These are phyloP conservation scores for Candida alai DNA, from an alignment of 805 yeast genomes.

Conservation along the genomic window DNA sequence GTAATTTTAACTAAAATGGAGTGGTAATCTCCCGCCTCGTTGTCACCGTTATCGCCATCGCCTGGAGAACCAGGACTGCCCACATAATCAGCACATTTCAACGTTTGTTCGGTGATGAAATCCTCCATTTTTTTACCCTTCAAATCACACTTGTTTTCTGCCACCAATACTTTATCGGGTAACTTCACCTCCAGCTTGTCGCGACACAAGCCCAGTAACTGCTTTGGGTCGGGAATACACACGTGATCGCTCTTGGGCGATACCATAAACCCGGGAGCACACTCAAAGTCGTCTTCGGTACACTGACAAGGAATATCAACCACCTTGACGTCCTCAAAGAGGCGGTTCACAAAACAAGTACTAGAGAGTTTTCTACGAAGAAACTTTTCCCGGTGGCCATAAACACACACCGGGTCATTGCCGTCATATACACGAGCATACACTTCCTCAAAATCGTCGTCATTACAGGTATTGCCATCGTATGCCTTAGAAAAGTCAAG, in stretches of 20 bases:
- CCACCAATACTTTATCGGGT: slow-evolving; percentile 39
- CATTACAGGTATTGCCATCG: slow-evolving; percentile 40
- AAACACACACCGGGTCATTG: slow-evolving; percentile 49
- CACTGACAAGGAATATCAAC: slow-evolving; percentile 62
- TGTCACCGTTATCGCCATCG: slow-evolving; percentile 5
- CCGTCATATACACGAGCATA: slow-evolving; percentile 41
- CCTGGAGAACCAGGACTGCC: slow-evolving; percentile 8
- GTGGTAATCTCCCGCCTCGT: slow-evolving; percentile 11
- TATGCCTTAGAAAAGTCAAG: slow-evolving; percentile 60
- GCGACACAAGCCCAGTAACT: slow-evolving; percentile 23
- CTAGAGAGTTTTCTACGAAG: slow-evolving; percentile 62
- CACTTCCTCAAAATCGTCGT: slow-evolving; percentile 63
- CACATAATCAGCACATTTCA: slow-evolving; percentile 34
- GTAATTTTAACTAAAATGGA: slow-evolving; percentile 36
- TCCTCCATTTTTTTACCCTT: slow-evolving; percentile 20
- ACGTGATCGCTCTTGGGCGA: slow-evolving; percentile 26
- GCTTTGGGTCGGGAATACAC: slow-evolving; percentile 42
- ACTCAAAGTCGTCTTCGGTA: slow-evolving; percentile 64
- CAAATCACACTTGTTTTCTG: slow-evolving; percentile 43
- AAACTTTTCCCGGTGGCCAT: slow-evolving; percentile 65
- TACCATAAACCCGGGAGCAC: slow-evolving; percentile 47
- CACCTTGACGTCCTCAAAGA: slow-evolving; percentile 44
- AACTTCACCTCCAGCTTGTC: slow-evolving; percentile 19
- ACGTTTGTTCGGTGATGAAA: slow-evolving; percentile 21
- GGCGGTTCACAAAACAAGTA: slow-evolving; percentile 53